Percentiles rank a stretch among this genome's conserved stretches.
Conservation (phyloP, 140 eudicot species). For the Flaveria floridana region DNA sequence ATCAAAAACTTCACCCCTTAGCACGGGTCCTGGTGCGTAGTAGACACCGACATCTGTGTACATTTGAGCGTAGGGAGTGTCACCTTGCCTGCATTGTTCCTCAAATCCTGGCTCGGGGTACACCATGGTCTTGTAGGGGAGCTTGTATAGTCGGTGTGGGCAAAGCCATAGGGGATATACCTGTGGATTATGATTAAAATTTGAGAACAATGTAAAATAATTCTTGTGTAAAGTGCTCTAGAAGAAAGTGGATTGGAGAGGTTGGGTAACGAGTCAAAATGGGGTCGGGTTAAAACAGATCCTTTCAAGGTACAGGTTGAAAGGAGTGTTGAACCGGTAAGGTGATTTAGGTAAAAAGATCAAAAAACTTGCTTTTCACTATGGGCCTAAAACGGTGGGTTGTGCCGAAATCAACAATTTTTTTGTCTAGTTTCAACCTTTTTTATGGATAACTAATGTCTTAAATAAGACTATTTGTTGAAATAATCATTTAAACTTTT, state of each 20-base stretch:
- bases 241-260: neutral
- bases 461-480: neutral
- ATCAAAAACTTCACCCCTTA: constrained; percentile 83
- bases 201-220: neutral
- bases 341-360: neutral
- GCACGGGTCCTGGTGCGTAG: constrained; percentile 86
- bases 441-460: neutral
- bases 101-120: constrained; percentile 93
- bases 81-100: constrained; percentile 74
- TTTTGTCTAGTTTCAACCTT: neutral
- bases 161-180: constrained; percentile 93
- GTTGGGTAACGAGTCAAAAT: neutral
- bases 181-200: constrained; percentile 28
- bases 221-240: neutral
- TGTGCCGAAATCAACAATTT: neutral
- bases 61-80: constrained; percentile 84
- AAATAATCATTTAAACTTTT: neutral
- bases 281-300: too few species aligned
- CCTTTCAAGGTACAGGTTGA: neutral
- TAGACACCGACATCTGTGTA: constrained; percentile 90
- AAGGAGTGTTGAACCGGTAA: neutral
- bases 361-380: neutral
- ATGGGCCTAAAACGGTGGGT: neutral
- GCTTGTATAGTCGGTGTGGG: constrained; percentile 79
- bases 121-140: constrained; percentile 80